A percentile compares a stretch with the other conserved stretches of the same genome.
These are phyloP conservation scores for Plasmodium berghei DNA, from an alignment of 169 alveolate genomes.

Conservation along the genomic window DNA sequence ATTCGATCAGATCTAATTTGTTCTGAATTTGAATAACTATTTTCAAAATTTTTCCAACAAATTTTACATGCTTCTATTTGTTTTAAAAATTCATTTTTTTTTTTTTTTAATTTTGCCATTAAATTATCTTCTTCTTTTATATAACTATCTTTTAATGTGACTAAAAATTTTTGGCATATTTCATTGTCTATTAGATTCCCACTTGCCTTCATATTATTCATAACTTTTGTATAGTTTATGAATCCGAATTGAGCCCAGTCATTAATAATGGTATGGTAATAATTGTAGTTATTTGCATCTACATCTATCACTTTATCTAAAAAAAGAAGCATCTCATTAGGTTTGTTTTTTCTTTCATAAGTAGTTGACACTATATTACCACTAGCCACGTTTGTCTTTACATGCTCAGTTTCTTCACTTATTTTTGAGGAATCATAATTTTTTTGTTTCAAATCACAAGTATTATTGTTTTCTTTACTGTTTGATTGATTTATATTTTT, in stretches of 20 bases:
- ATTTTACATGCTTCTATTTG: constrained; percentile 59
- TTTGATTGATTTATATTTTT: too few species aligned
- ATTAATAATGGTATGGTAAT: constrained; percentile 29
- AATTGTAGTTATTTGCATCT: constrained; percentile 10
- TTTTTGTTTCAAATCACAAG: too few species aligned
- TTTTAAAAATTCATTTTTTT: constrained; percentile 67
- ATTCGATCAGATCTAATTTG: constrained; percentile 58
- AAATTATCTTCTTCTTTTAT: constrained; percentile 70
- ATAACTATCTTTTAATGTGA: constrained; percentile 36
- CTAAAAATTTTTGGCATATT: constrained; percentile 44
- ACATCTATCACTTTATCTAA: constrained; percentile 45
- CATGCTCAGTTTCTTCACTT: too few species aligned
- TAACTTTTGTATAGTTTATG: constrained; percentile 53
- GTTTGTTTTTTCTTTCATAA: too few species aligned
- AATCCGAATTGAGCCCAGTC: constrained; percentile 63
- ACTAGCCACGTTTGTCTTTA: too few species aligned
- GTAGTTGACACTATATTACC: too few species aligned
- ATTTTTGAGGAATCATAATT: too few species aligned
- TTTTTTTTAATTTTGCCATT: constrained; percentile 52
- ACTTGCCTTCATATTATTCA: constrained; percentile 61
- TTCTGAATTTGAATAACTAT: constrained; percentile 75
- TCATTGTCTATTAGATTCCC: constrained; percentile 53
- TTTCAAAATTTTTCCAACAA: constrained; percentile 74
- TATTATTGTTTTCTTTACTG: too few species aligned
- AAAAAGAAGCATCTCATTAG: constrained; percentile 27